These are phyloP conservation scores for Tolypocladium endophyticum DNA, from an alignment of 2,329 filamentous ascomycete genomes.

Conservation along the genomic window DNA sequence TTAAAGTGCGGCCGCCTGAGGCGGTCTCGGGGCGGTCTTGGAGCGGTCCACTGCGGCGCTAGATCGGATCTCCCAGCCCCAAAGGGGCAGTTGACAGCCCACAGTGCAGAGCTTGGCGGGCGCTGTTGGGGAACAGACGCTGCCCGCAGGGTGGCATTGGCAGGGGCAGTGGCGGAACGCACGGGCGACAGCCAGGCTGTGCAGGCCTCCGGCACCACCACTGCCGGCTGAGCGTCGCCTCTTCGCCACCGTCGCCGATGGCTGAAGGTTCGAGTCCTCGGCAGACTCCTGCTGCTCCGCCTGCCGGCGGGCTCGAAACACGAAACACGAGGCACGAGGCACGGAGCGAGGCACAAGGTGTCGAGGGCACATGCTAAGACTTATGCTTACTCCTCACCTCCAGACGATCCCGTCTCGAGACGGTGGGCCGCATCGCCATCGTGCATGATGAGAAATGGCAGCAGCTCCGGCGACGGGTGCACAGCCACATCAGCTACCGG, in stretches of 20 bases:
- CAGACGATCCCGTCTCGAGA: background rate
- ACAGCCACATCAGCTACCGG: background rate
- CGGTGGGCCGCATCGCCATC: background rate
- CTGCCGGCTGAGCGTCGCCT: background rate
- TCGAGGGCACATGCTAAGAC: background rate
- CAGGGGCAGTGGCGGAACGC: background rate
- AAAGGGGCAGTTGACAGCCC: conserved; percentile 3
- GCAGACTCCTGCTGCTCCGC: background rate
- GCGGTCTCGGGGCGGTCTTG: background rate
- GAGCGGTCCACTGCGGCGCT: background rate
- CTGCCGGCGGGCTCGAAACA: background rate
- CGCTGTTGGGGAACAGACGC: background rate
- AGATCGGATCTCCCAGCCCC: conserved; percentile 1
- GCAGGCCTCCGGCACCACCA: background rate
- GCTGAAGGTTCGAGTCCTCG: background rate
- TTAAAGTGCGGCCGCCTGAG: background rate
- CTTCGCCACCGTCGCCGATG: background rate
- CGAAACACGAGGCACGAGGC: too few species aligned
- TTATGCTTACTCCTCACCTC: background rate
- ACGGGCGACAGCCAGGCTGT: background rate
- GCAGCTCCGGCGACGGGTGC: background rate
- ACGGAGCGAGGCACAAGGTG: too few species aligned
- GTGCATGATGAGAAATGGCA: background rate
- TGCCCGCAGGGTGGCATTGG: background rate
- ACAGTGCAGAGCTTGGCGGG: background rate